Conservation (phyloP, 2,329 filamentous ascomycete species). For the Cladophialophora chaetospira region DNA sequence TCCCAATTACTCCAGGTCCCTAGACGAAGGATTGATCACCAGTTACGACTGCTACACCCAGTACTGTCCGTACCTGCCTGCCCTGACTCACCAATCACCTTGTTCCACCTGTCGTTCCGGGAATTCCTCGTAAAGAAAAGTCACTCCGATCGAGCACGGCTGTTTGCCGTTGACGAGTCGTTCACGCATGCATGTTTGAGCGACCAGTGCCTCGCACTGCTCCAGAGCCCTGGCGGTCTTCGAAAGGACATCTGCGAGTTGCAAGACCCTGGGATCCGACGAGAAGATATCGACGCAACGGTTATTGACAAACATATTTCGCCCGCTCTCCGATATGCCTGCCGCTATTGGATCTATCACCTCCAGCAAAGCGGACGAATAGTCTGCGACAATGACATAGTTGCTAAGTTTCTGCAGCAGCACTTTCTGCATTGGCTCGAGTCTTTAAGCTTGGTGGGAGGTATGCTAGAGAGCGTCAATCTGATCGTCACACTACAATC, state of each 20-base stretch:
- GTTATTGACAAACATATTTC: constrained; percentile 26
- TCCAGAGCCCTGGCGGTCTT: constrained; percentile 9
- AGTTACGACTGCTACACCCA: neutral
- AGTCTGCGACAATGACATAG: constrained; percentile 6
- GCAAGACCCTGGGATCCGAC: neutral
- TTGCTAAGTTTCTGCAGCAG: constrained; percentile 26
- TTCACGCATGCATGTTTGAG: no score
- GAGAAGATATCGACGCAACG: constrained; percentile 17
- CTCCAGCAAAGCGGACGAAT: constrained; percentile 20
- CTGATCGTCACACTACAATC: constrained; percentile 27
- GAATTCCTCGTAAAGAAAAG: constrained; percentile 21
- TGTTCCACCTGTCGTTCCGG: constrained; percentile 24
- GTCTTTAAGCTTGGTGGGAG: constrained; percentile 32
- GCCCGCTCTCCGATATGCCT: constrained; percentile 34
- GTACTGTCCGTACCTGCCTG: neutral
- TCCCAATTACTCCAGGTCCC: neutral
- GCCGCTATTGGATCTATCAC: constrained; percentile 38
- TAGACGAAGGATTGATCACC: neutral
- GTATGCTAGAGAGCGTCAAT: constrained; percentile 29
- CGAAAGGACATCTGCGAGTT: constrained; percentile 9
- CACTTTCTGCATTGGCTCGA: constrained; percentile 37
- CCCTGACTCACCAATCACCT: neutral
- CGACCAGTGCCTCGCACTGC: constrained; percentile 2
- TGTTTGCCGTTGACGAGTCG: no score
- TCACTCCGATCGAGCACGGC: constrained; percentile 17